phyloP scores from a whole-genome alignment of 192 early-diverging fungal genomes.

The Diversispora epigaea region DNA sequence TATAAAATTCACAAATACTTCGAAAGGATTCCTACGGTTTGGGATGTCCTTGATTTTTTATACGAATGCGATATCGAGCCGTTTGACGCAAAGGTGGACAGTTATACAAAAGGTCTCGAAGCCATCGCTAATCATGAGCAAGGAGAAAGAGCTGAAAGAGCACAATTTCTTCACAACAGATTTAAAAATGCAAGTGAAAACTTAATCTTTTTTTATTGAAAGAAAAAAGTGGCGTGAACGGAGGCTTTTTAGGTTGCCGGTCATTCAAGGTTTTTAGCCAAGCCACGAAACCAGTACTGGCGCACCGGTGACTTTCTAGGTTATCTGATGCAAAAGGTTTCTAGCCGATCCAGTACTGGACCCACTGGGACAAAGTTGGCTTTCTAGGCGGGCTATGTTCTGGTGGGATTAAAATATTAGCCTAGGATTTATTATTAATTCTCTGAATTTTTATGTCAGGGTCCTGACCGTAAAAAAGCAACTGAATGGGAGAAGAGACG shows the following conservation, averaged over 20 bases:
- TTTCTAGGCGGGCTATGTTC: slow-evolving; percentile 5
- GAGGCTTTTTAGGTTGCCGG: not conserved
- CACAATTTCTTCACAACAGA: too few relatives aligned
- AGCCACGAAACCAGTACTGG: slow-evolving; percentile 33
- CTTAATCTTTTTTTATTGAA: too few relatives aligned
- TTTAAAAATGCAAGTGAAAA: too few relatives aligned
- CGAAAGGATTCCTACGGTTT: not conserved
- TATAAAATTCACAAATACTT: not conserved
- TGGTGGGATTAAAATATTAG: slow-evolving; percentile 4
- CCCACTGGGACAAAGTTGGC: slow-evolving; percentile 9
- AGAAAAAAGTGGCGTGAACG: slow-evolving; percentile 2
- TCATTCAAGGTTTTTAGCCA: slow-evolving; percentile 26
- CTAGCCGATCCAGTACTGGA: slow-evolving; percentile 25
- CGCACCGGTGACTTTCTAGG: slow-evolving; percentile 21
- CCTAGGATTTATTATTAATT: slow-evolving; percentile 10
- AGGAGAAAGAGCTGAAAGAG: too few relatives aligned
- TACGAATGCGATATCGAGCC: not conserved
- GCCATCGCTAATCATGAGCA: too few relatives aligned
- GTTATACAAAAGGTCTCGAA: not conserved
- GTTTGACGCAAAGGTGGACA: not conserved
- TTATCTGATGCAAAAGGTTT: slow-evolving; percentile 23
- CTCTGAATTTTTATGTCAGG: not conserved
- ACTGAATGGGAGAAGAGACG: slow-evolving; percentile 8
- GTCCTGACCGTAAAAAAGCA: slow-evolving; percentile 22
- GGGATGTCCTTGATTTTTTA: not conserved